phyloP scores from a whole-genome alignment of 2,329 filamentous ascomycete genomes.

The Emergomyces africanus region DNA sequence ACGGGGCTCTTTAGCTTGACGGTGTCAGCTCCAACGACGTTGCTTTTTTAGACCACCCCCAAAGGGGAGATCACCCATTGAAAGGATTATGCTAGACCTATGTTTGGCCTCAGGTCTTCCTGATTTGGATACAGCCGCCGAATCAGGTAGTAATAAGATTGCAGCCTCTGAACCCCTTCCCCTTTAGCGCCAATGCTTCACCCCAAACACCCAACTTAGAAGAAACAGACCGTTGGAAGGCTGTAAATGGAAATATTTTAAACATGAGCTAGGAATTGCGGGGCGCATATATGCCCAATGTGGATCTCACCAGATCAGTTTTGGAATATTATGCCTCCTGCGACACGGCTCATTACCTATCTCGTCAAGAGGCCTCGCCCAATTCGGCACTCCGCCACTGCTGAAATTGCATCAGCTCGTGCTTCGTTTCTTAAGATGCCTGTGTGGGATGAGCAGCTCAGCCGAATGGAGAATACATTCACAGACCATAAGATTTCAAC shows the following conservation, averaged over 20 bases:
- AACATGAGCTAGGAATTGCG: background rate
- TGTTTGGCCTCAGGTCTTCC: background rate
- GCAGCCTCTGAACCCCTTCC: background rate
- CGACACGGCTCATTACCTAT: background rate
- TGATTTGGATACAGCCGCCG: background rate
- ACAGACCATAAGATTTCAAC: background rate
- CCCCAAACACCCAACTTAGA: background rate
- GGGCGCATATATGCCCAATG: background rate
- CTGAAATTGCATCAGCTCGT: background rate
- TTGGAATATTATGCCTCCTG: background rate
- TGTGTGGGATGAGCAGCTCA: background rate
- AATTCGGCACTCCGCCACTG: background rate
- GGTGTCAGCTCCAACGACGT: background rate
- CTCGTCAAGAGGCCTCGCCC: background rate
- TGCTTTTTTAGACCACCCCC: background rate
- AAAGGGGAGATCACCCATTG: background rate
- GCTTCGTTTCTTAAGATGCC: background rate
- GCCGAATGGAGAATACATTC: background rate
- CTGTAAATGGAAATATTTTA: background rate
- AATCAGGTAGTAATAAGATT: background rate
- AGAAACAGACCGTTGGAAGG: background rate
- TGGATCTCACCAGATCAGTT: background rate
- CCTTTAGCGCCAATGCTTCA: background rate
- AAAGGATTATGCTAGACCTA: background rate
- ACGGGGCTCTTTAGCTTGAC: background rate